Percentiles rank a stretch among this genome's conserved stretches.
Evolutionary conservation across 163 green algal species (phyloP).

Genomic region (Picocystis sp.): DNA sequence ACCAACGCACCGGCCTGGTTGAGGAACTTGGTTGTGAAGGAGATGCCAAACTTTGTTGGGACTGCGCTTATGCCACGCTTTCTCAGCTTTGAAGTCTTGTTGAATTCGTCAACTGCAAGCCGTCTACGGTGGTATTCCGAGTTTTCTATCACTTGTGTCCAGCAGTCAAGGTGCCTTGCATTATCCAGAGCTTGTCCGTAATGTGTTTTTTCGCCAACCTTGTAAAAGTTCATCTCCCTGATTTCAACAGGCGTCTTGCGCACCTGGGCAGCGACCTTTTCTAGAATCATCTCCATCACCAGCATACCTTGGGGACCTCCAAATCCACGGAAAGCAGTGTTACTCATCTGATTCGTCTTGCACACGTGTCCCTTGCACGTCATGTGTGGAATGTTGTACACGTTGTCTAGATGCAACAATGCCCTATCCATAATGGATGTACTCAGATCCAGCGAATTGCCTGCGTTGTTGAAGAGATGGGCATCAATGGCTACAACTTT

Average conservation of each 20-base stretch:
- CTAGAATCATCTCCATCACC: slow-evolving; percentile 68
- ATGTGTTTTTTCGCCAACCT: slow-evolving; percentile 53
- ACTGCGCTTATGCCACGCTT: slow-evolving; percentile 76
- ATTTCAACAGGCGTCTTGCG: slow-evolving; percentile 24
- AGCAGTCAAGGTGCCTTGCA: slow-evolving; percentile 50
- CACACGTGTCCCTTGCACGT: slow-evolving; percentile 50
- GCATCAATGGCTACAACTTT: slow-evolving; percentile 54
- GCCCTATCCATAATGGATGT: slow-evolving; percentile 70
- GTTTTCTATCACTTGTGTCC: slow-evolving; percentile 26
- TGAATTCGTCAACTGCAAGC: slow-evolving; percentile 33
- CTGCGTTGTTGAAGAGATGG: slow-evolving; percentile 73
- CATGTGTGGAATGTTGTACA: slow-evolving; percentile 63
- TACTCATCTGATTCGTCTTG: slow-evolving; percentile 70
- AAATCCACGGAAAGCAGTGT: slow-evolving; percentile 91
- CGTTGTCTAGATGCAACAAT: slow-evolving; percentile 68
- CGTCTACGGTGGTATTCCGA: slow-evolving; percentile 17
- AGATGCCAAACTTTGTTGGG: slow-evolving; percentile 94
- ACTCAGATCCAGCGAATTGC: slow-evolving; percentile 71
- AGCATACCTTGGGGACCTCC: slow-evolving; percentile 82
- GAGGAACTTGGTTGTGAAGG: slow-evolving; percentile 76
- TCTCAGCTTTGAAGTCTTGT: slow-evolving; percentile 37
- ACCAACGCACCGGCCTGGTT: slow-evolving; percentile 82
- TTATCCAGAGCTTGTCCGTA: slow-evolving; percentile 52
- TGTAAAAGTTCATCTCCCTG: slow-evolving; percentile 62
- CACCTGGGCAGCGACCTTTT: slow-evolving; percentile 46